Percentiles rank a stretch among this genome's conserved stretches.
These are phyloP conservation scores for Annulohypoxylon nitens DNA, from an alignment of 495 filamentous ascomycete genomes.

Conservation along the genomic window DNA sequence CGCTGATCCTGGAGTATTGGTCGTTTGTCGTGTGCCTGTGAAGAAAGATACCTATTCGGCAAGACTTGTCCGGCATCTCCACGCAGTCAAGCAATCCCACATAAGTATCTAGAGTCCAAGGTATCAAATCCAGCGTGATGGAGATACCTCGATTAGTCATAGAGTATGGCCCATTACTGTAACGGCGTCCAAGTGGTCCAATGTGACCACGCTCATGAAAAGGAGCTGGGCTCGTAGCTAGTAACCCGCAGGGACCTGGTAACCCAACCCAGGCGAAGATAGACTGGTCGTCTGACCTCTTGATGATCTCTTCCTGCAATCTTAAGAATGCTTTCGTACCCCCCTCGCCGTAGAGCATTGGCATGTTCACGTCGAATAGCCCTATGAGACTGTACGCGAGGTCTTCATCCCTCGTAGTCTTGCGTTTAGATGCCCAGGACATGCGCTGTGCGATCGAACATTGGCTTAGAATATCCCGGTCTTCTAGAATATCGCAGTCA, in stretches of 20 bases:
- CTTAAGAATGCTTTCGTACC: constrained; percentile 36
- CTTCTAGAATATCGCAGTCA: not conserved
- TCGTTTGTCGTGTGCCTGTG: not conserved
- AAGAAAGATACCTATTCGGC: not conserved
- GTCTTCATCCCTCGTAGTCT: constrained; percentile 22
- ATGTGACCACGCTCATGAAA: not conserved
- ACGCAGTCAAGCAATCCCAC: not conserved
- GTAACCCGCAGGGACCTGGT: not conserved
- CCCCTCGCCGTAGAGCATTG: constrained; percentile 44
- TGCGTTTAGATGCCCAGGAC: constrained; percentile 19
- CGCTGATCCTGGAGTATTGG: not conserved
- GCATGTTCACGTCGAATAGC: constrained; percentile 27
- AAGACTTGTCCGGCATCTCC: not conserved
- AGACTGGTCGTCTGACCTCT: constrained; percentile 37
- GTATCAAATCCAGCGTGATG: constrained; percentile 1
- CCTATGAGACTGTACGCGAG: constrained; percentile 10
- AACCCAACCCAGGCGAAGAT: constrained; percentile 35
- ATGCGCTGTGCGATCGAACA: constrained; percentile 15
- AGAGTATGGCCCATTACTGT: not conserved
- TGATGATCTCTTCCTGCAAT: constrained; percentile 52
- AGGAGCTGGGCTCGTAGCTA: not conserved
- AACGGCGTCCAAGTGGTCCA: too few relatives aligned
- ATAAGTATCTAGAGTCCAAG: not conserved
- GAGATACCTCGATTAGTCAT: constrained; percentile 1
- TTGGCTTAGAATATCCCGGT: not conserved